These are phyloP conservation scores for Alopecurus myosuroides DNA, from an alignment of 176 grass and related monocot species.

Conservation along the genomic window DNA sequence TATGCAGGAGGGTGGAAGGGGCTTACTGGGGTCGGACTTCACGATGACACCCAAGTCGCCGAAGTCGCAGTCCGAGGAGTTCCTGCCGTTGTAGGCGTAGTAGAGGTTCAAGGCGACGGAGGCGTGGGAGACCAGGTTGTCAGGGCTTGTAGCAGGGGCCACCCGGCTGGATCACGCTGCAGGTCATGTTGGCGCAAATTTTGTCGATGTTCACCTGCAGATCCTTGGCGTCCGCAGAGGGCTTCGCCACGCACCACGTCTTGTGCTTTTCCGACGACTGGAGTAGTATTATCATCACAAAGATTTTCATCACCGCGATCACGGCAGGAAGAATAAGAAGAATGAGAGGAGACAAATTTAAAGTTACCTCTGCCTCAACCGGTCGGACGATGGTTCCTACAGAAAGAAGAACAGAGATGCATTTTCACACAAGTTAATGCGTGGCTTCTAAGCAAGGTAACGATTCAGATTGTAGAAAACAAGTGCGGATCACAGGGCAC, in stretches of 20 bases:
- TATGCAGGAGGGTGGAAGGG: neutral
- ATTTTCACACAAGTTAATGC: neutral
- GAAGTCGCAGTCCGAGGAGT: constrained; percentile 82
- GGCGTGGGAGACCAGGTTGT: constrained; percentile 61
- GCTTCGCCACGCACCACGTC: constrained; percentile 90
- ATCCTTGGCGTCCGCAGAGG: constrained; percentile 46
- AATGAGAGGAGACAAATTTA: neutral
- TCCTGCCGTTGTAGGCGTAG: constrained; percentile 59
- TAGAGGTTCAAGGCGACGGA: constrained; percentile 95
- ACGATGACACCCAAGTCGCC: constrained; percentile 54
- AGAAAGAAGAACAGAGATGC: neutral
- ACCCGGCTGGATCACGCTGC: constrained; percentile 51
- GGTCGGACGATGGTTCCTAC: constrained; percentile 10
- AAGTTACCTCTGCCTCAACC: constrained; percentile 28
- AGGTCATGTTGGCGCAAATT: constrained; percentile 69
- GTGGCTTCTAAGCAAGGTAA: neutral
- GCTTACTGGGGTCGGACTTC: constrained; percentile 67
- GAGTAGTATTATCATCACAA: neutral
- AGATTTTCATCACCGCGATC: neutral
- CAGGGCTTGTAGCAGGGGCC: constrained; percentile 61
- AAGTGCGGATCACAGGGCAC: neutral
- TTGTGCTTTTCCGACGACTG: constrained; percentile 30
- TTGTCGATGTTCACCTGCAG: constrained; percentile 60
- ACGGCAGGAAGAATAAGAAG: neutral
- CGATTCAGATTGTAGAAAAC: neutral